Evolutionary conservation across 768 basidiomycete genomes (phyloP), one percentile per base, ranked within the genome.

Genomic region (Kwoniella europaea): DNA sequence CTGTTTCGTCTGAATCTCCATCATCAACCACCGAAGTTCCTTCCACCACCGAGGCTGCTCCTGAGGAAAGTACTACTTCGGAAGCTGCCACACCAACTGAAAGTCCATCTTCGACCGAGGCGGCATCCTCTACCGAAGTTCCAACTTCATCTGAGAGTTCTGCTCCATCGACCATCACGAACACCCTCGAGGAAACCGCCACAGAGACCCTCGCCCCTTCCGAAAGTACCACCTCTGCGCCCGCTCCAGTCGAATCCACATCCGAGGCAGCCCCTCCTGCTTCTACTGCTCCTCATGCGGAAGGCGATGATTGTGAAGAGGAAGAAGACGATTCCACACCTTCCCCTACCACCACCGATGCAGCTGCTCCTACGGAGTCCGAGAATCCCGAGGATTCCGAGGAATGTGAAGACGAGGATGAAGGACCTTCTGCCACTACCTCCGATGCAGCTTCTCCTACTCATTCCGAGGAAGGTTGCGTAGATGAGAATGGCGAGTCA

Each of bases 381-480:
- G 35, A 6, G 35, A 35, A 9, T 9, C 13, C 46, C 0, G 46
- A 50, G 9, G 46, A 50, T 9, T 20, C 10, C 6, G 59, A 61
- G 18, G 59, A 61, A 20, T 61, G 59, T 41, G 59, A 61, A 43
- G 59, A 61, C 9, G 59, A 61, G n/a, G 42, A n/a, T 43, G 41
- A 16, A 16, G 59, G 10, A 55, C 22, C 54, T 24, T 10, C 54
- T n/a, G 54, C 16, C 5, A 55, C 54, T n/a, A 55, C 54, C 12
- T 55, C 54, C 1, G 20, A 55, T 9, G 54, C 54, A 10, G 4
- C 54, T 55, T 0, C 15, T n/a, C 54, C 54, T 9, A n/a, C 54
- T n/a, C n/a, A 7, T 1, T 24, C 54, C 6, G 54, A n/a, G n/a
- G 54, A 55, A 22, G 46, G 46, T 15, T 50, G 46, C 46, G 46